phyloP scores from a whole-genome alignment of 352 stramenopile genomes.

The Phytophthora brassicae region DNA sequence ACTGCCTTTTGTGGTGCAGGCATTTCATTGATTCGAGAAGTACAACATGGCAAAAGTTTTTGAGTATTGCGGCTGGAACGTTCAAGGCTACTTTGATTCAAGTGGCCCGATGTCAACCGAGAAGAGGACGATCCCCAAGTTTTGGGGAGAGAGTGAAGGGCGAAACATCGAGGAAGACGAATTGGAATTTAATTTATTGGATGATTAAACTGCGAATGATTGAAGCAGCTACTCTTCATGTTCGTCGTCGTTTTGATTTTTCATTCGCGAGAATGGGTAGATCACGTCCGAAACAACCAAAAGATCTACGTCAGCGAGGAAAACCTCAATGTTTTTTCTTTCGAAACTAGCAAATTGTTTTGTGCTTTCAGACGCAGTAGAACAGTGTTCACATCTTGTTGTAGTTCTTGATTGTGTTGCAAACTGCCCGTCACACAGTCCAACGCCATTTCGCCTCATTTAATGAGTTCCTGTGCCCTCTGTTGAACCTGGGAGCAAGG shows the following conservation, averaged over 20 bases:
- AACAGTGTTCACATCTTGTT: neutral
- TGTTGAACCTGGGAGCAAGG: neutral
- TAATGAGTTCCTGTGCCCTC: neutral
- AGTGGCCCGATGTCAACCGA: too few species aligned
- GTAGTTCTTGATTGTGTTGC: neutral
- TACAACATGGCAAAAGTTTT: too few species aligned
- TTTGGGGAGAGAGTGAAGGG: too few species aligned
- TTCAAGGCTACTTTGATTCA: too few species aligned
- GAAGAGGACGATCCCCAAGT: too few species aligned
- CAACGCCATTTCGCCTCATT: constrained; percentile 5
- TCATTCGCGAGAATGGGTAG: constrained; percentile 10
- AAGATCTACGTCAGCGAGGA: constrained; percentile 1
- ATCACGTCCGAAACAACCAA: neutral
- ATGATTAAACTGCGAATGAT: neutral
- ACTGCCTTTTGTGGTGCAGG: too few species aligned
- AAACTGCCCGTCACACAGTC: constrained; percentile 10
- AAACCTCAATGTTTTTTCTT: constrained; percentile 3
- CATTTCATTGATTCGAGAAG: too few species aligned
- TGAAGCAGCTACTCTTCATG: neutral
- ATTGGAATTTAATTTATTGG: neutral
- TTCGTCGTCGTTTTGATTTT: constrained; percentile 7
- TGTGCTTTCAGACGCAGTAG: constrained; percentile 6
- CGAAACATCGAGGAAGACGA: neutral
- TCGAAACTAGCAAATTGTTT: neutral
- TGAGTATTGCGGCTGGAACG: too few species aligned